phyloP scores from a whole-genome alignment of 345 rosid species.

The Brassica juncea region DNA sequence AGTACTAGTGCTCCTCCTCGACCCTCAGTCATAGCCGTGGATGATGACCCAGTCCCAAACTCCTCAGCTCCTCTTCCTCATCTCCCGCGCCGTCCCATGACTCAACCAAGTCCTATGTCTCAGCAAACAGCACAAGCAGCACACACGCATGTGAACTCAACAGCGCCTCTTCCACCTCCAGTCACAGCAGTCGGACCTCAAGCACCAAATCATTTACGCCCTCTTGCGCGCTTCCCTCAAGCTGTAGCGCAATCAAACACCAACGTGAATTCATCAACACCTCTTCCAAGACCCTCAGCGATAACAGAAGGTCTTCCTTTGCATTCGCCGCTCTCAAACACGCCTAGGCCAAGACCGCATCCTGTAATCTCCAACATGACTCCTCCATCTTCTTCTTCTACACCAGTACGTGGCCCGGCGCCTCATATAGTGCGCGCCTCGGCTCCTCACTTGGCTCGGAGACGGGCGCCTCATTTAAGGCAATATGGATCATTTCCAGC shows the following conservation, averaged over 20 bases:
- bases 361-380: constrained; percentile 27
- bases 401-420: not conserved
- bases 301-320: not conserved
- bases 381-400: constrained; percentile 13
- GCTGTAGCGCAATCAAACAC: not conserved
- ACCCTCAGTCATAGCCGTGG: not conserved
- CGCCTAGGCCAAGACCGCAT: constrained; percentile 18
- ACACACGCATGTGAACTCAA: not conserved
- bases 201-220: not conserved
- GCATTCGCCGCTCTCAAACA: not conserved
- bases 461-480: constrained; percentile 33
- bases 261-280: not conserved
- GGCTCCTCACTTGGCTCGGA: constrained; percentile 31
- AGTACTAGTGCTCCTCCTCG: constrained; percentile 7
- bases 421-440: not conserved
- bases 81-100: not conserved
- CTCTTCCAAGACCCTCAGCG: not conserved
- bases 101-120: constrained; percentile 6
- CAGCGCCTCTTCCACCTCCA: not conserved
- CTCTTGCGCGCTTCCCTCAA: not conserved
- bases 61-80: not conserved
- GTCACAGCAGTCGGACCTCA: constrained; percentile 2
- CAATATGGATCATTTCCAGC: constrained; percentile 10
- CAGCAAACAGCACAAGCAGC: not conserved
- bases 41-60: not conserved